A percentile compares a stretch with the other conserved stretches of the same genome.
Conservation (phyloP, 257 asterid genomes). For the Ilex aquifolium region DNA sequence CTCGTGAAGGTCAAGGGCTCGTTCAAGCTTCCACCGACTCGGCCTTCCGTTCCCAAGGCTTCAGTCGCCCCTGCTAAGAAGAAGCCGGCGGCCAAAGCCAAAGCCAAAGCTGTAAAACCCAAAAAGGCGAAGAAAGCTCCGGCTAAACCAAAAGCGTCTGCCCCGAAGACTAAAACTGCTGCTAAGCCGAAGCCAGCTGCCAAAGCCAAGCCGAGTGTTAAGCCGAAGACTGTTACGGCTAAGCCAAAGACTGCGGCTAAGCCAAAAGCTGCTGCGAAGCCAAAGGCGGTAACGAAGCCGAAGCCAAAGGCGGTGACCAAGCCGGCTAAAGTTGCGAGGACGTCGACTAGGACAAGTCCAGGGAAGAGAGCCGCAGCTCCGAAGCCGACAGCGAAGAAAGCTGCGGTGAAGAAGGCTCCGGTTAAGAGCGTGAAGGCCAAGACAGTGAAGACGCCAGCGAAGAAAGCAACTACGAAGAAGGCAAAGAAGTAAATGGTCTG, state of each 20-base stretch:
- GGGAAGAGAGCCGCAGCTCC: constrained; percentile 5
- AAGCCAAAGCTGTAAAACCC: constrained; percentile 22
- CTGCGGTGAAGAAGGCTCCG: constrained; percentile 6
- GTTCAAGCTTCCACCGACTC: constrained; percentile 36
- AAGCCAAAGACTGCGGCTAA: not conserved
- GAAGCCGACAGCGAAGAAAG: constrained; percentile 11
- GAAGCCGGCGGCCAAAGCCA: constrained; percentile 18
- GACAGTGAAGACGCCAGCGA: constrained; percentile 3
- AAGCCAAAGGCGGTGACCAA: not conserved
- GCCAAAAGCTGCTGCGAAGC: not conserved
- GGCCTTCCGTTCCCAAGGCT: constrained; percentile 17
- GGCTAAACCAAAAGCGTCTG: not conserved
- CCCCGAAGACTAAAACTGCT: not conserved
- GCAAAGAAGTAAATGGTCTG: not conserved
- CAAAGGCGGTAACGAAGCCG: not conserved
- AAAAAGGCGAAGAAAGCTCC: constrained; percentile 20
- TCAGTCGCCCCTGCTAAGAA: constrained; percentile 22
- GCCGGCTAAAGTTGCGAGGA: not conserved
- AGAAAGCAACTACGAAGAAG: constrained; percentile 5
- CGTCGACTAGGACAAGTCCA: constrained; percentile 15
- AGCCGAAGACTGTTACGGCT: not conserved
- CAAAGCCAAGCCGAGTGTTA: not conserved
- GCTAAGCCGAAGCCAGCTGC: not conserved
- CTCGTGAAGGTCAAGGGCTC: constrained; percentile 48
- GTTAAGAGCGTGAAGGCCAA: constrained; percentile 5